Percentiles rank a stretch among this genome's conserved stretches.
These are phyloP conservation scores for Xylariaceae sp. DNA, from an alignment of 2,329 filamentous ascomycete species.

Conservation along the genomic window DNA sequence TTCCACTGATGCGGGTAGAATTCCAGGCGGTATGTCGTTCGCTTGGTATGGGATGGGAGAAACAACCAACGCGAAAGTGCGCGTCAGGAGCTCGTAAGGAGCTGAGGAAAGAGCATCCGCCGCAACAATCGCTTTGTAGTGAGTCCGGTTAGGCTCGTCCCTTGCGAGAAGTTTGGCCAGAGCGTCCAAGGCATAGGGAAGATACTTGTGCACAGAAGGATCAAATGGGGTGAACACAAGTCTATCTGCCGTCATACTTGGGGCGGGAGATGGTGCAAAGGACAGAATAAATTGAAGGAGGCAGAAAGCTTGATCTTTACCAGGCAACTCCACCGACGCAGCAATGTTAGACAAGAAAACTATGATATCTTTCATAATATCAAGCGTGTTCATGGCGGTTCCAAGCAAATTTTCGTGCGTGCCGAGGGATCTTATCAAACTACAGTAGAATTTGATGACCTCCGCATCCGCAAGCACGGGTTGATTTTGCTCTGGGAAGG, in stretches of 20 bases:
- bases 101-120: slow-evolving; percentile 61
- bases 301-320: slow-evolving; percentile 80
- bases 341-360: slow-evolving; percentile 87
- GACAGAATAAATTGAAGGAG: slow-evolving; percentile 84
- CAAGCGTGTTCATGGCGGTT: slow-evolving; percentile 77
- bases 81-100: slow-evolving; percentile 76
- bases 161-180: slow-evolving; percentile 87
- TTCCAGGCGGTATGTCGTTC: slow-evolving; percentile 51
- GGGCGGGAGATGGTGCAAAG: slow-evolving; percentile 77
- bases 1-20: slow-evolving; percentile 66
- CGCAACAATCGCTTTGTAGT: slow-evolving; percentile 78
- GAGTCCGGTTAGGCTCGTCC: slow-evolving; percentile 85
- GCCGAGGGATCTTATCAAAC: slow-evolving; percentile 79
- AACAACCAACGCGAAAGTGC: slow-evolving; percentile 81
- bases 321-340: slow-evolving; percentile 72
- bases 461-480: slow-evolving; percentile 66
- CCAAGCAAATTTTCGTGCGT: slow-evolving; percentile 84
- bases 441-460: slow-evolving; percentile 79
- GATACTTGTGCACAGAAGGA: slow-evolving; percentile 76
- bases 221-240: slow-evolving; percentile 79
- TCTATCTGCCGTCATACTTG: slow-evolving; percentile 51
- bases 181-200: slow-evolving; percentile 84
- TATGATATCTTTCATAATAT: slow-evolving; percentile 96
- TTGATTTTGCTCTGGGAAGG: slow-evolving; percentile 75
- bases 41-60: slow-evolving; percentile 72